Percentiles rank a stretch among this genome's conserved stretches.
Conservation (phyloP, 164 flowering plant species). For the Santalum album region DNA sequence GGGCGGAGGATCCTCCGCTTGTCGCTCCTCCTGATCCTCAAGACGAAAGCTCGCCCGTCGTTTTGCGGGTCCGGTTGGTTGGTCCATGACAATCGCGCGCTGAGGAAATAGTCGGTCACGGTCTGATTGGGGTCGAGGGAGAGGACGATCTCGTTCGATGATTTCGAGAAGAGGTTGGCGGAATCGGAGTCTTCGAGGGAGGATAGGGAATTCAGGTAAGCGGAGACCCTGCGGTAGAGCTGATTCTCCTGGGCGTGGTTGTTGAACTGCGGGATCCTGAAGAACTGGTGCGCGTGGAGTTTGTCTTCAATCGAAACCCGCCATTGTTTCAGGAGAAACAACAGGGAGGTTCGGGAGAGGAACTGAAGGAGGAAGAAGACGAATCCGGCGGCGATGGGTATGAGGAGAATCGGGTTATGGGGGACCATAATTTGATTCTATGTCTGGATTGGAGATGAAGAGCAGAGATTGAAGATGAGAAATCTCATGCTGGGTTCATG, state of each 20-base stretch:
- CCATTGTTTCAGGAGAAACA: slow-evolving; percentile 14
- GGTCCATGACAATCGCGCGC: slow-evolving; percentile 47
- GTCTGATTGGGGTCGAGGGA: slow-evolving; percentile 40
- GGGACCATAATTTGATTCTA: not conserved
- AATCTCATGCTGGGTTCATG: too few relatives aligned
- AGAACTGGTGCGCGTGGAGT: slow-evolving; percentile 41
- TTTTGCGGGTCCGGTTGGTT: slow-evolving; percentile 4
- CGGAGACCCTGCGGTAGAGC: slow-evolving; percentile 37
- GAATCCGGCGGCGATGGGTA: not conserved
- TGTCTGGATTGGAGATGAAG: too few relatives aligned
- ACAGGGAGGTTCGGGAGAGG: slow-evolving; percentile 13
- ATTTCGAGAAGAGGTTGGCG: slow-evolving; percentile 50
- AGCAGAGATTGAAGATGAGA: too few relatives aligned
- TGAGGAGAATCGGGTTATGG: not conserved
- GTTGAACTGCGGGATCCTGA: slow-evolving; percentile 52
- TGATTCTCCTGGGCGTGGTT: slow-evolving; percentile 49
- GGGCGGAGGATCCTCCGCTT: slow-evolving; percentile 58
- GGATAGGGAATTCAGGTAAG: slow-evolving; percentile 50
- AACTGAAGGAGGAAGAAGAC: slow-evolving; percentile 7
- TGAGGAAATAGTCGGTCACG: slow-evolving; percentile 50
- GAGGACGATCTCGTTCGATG: slow-evolving; percentile 46
- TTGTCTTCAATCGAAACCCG: slow-evolving; percentile 30
- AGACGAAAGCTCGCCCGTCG: slow-evolving; percentile 20
- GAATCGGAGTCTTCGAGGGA: slow-evolving; percentile 57
- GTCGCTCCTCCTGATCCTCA: slow-evolving; percentile 46